Base-by-base conservation (phyloP, 2,329 filamentous ascomycete genomes). In the Stagonosporopsis cucurbitacearum region DNA sequence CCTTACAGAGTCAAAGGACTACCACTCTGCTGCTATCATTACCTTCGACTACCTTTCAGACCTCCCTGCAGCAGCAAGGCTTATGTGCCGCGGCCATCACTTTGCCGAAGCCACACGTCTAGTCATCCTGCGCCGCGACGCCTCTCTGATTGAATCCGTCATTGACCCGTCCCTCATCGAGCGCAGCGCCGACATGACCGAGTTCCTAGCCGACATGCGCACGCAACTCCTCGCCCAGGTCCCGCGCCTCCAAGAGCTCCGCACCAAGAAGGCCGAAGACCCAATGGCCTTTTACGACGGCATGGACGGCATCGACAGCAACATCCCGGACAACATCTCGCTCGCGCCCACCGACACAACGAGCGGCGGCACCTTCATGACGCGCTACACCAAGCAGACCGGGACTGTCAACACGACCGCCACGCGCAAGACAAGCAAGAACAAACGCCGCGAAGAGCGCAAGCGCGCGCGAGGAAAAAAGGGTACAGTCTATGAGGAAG, bases 401-500 rank as follows among this genome's bases (percentile, higher is more conserved):
- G 87, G 88, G 20, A 92, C 91, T 19, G 82, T 86, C 2, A 89
- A 87, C 19, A 93, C 89, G 12, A 86, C 87, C 26, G 87, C 89
- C 2, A 90, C 87, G 45, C 84, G 92, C 12, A 89, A 89, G 55
- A 96, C 92, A 36, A 90, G 86, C 70, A 96, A 95, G 81, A 97
- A 96, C 71, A 87, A 92, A 48, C 83, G 89, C 22, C 84, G 92
- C 19, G 95, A 99, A 76, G 95, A 99, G 81, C 87, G 96, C 75
- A 99, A 99, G 83, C 87, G 94, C 15, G 95, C 95, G 0, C 82
- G 92, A 7, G 95, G 95, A 22, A 94, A 96, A 75, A 98, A 98
- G 80, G 95, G 95, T 11, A 96, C 91, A 15, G 91, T 99, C 5
- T 99, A 99, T 75, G 95, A 99, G 75, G 94, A 98, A 72, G 95